A percentile compares a stretch with the other conserved stretches of the same genome.
phyloP scores from a whole-genome alignment of 768 basidiomycete species.

The Phlebiopsis gigantea region DNA sequence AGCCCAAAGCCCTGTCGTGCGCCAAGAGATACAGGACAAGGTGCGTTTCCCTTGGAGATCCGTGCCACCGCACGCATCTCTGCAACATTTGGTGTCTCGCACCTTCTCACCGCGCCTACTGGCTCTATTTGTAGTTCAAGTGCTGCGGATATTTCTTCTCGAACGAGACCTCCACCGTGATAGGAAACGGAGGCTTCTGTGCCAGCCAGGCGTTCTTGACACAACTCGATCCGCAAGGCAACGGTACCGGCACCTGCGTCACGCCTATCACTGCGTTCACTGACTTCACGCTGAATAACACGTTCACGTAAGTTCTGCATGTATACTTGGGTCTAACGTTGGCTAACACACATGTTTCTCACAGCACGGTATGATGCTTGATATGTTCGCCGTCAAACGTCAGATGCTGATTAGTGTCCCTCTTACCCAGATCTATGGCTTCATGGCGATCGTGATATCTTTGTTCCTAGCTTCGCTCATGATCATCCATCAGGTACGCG shows the following conservation, averaged over 20 bases:
- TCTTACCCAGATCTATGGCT: constrained; percentile 60
- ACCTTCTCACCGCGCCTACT: constrained; percentile 6
- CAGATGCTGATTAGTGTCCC: constrained; percentile 7
- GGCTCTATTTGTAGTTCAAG: constrained; percentile 42
- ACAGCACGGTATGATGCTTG: neutral
- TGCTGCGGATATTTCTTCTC: constrained; percentile 80
- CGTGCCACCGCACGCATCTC: neutral
- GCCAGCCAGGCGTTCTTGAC: constrained; percentile 29
- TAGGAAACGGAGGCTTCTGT: constrained; percentile 61
- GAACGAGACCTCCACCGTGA: constrained; percentile 46
- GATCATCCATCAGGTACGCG: constrained; percentile 74
- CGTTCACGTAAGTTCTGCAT: constrained; percentile 66
- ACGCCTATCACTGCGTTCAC: constrained; percentile 61
- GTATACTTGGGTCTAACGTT: neutral
- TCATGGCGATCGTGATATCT: constrained; percentile 71
- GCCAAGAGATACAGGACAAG: constrained; percentile 65
- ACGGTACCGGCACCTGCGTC: constrained; percentile 57
- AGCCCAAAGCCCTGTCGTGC: constrained; percentile 36
- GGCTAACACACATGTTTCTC: constrained; percentile 7
- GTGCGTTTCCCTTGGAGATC: constrained; percentile 34
- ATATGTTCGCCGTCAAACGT: neutral
- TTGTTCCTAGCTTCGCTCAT: constrained; percentile 80
- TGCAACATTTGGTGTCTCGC: too few species aligned
- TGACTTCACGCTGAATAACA: constrained; percentile 69
- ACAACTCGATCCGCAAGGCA: constrained; percentile 32